phyloP scores from a whole-genome alignment of 306 rosid species.

The Cucumis sativus region DNA sequence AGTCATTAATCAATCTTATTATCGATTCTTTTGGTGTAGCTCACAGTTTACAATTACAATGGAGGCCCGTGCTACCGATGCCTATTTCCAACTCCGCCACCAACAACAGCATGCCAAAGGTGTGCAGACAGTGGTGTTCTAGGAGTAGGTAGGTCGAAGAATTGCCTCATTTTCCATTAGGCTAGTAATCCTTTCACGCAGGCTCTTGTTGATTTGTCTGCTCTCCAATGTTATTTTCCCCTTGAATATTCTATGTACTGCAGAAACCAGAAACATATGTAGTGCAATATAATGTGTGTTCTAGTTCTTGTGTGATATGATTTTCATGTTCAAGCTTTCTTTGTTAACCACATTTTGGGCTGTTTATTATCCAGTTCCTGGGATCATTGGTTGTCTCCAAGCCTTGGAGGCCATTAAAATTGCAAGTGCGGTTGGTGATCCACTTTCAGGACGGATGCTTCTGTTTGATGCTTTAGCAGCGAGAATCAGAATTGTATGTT shows the following conservation, averaged over 20 bases:
- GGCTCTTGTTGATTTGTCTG: background rate
- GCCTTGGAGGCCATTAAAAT: slow-evolving; percentile 95
- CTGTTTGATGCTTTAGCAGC: slow-evolving; percentile 75
- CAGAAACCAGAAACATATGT: background rate
- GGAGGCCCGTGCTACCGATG: slow-evolving; percentile 93
- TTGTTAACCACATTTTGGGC: background rate
- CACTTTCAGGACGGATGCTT: slow-evolving; percentile 89
- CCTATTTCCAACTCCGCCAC: slow-evolving; percentile 90
- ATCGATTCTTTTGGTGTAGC: slow-evolving; percentile 31
- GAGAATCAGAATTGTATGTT: slow-evolving; percentile 65
- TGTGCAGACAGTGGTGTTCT: slow-evolving; percentile 91
- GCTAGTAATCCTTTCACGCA: background rate
- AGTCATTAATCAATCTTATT: background rate
- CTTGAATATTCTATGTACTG: background rate
- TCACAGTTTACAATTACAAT: slow-evolving; percentile 76
- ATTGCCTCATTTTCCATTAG: background rate
- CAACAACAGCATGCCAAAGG: slow-evolving; percentile 89
- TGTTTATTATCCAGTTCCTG: slow-evolving; percentile 62
- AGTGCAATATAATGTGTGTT: background rate
- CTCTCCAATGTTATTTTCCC: background rate
- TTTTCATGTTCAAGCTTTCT: background rate
- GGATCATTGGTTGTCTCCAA: slow-evolving; percentile 92
- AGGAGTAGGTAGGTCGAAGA: slow-evolving; percentile 61
- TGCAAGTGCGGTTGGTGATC: slow-evolving; percentile 77
- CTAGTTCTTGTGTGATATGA: background rate